These are phyloP conservation scores for Eucalyptus viminalis DNA, from an alignment of 345 rosid genomes.

Conservation along the genomic window DNA sequence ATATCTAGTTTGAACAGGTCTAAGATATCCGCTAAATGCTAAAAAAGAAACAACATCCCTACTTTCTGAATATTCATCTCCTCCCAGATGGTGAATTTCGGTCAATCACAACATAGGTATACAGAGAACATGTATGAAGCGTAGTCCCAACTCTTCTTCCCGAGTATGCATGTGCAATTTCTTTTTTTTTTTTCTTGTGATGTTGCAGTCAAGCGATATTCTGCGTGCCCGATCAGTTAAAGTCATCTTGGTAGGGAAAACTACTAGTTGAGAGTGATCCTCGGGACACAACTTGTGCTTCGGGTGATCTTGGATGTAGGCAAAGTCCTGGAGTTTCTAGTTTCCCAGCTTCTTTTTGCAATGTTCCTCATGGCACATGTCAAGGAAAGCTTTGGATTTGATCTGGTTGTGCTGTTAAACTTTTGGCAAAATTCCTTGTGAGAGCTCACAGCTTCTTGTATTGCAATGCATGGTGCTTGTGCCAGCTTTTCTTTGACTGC, in stretches of 20 bases:
- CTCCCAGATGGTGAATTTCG: background rate
- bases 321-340: background rate
- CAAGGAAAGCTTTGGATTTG: slow-evolving; percentile 26
- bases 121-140: background rate
- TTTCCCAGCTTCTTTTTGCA: slow-evolving; percentile 18
- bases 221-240: background rate
- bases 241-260: background rate
- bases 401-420: slow-evolving; percentile 19
- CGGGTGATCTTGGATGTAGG: slow-evolving; percentile 10
- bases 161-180: background rate
- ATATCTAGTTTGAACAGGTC: background rate
- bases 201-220: background rate
- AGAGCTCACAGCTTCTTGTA: slow-evolving; percentile 19
- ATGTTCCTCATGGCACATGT: slow-evolving; percentile 26
- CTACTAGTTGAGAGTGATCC: background rate
- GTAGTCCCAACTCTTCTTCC: background rate
- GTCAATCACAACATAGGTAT: background rate
- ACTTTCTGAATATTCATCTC: background rate
- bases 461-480: background rate
- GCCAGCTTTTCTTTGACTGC: slow-evolving; percentile 22
- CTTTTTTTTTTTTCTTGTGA: background rate
- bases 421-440: slow-evolving; percentile 28
- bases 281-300: slow-evolving; percentile 24
- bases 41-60: background rate
- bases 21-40: background rate